Conservation (phyloP, 345 rosid genomes). For the Pistacia vera region DNA sequence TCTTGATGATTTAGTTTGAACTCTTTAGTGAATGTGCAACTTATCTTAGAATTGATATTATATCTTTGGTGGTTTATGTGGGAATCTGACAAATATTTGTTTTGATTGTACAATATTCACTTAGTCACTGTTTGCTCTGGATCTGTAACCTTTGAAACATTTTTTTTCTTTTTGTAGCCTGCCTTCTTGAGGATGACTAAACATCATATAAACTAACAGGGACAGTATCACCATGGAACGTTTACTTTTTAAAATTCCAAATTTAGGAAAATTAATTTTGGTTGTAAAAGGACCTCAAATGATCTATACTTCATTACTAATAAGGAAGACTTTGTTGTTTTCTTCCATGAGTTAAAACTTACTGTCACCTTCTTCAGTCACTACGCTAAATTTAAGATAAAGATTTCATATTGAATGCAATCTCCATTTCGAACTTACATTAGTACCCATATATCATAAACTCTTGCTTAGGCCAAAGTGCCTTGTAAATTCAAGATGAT, state of each 20-base stretch:
- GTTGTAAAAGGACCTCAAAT: neutral
- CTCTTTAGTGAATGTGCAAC: neutral
- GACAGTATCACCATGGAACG: neutral
- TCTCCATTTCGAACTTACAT: neutral
- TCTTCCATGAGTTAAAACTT: neutral
- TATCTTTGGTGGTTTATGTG: neutral
- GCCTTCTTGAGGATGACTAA: neutral
- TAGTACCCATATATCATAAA: neutral
- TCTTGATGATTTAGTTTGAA: conserved; percentile 16
- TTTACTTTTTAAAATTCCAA: neutral
- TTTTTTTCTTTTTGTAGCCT: neutral
- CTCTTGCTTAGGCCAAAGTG: too few relatives aligned
- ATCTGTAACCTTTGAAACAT: neutral
- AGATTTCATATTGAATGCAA: neutral
- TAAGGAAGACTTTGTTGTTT: neutral
- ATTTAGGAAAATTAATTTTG: neutral
- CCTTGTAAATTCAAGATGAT: too few relatives aligned
- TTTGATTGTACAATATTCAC: neutral
- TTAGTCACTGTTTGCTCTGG: neutral
- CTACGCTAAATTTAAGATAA: neutral
- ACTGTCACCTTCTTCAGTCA: neutral
- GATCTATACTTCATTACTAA: neutral
- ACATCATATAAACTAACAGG: neutral
- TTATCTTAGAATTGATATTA: neutral
- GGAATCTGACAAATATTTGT: neutral